Evolutionary conservation across 1,284 basidiomycete genomes (phyloP).

Genomic region (Marasmius sp.): DNA sequence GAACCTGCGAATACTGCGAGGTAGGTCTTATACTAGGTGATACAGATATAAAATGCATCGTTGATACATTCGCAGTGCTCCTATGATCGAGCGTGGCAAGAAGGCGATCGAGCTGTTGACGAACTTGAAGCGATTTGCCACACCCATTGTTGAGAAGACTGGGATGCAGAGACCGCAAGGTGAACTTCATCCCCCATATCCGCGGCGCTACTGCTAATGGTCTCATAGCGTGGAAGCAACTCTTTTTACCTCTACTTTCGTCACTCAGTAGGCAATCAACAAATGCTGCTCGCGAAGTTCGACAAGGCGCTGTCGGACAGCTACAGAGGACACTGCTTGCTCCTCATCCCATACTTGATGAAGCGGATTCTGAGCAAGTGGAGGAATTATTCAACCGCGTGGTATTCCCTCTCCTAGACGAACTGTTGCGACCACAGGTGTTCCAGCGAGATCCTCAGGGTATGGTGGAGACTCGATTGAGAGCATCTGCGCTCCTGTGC

Average conservation of each 20-base stretch:
- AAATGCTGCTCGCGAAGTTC: conserved; percentile 83
- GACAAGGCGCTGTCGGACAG: conserved; percentile 81
- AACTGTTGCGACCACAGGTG: conserved; percentile 85
- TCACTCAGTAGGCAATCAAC: conserved; percentile 85
- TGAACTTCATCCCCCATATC: conserved; percentile 22
- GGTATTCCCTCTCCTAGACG: conserved; percentile 91
- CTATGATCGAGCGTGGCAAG: conserved; percentile 76
- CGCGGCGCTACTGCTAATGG: not conserved
- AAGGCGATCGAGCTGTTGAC: conserved; percentile 83
- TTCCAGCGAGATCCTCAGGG: conserved; percentile 80
- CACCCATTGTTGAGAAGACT: conserved; percentile 51
- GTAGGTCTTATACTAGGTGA: conserved; percentile 33
- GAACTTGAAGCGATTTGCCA: conserved; percentile 66
- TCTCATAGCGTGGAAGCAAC: conserved; percentile 73
- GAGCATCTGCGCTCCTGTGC: conserved; percentile 87
- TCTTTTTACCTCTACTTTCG: conserved; percentile 78
- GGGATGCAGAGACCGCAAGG: conserved; percentile 49
- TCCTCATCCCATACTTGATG: conserved; percentile 65
- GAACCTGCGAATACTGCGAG: conserved; percentile 53
- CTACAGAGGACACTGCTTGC: conserved; percentile 89
- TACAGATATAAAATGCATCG: not conserved
- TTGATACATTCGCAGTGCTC: conserved; percentile 52
- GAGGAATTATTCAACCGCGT: conserved; percentile 88
- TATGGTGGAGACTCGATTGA: conserved; percentile 87
- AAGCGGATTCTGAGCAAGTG: conserved; percentile 60